phyloP scores from a whole-genome alignment of 495 filamentous ascomycete species.

The Lophium mytilinum region DNA sequence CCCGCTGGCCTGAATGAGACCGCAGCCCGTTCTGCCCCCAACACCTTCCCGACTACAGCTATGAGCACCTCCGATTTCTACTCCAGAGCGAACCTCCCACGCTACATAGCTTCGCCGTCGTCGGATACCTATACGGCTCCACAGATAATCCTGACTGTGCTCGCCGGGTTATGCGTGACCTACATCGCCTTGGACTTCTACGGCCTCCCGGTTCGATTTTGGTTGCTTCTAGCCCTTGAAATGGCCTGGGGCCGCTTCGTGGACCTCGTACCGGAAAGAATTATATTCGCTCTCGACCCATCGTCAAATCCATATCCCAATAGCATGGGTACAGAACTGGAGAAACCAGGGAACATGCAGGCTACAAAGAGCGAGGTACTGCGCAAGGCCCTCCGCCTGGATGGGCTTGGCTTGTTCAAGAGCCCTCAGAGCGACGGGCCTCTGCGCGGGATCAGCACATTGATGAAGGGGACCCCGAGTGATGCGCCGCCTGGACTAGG shows the following conservation, averaged over 20 bases:
- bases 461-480: slow-evolving; percentile 36
- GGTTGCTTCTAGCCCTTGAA: slow-evolving; percentile 3
- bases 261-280: slow-evolving; percentile 8
- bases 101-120: too few species aligned
- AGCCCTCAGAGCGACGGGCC: slow-evolving; percentile 41
- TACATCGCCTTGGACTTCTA: slow-evolving; percentile 8
- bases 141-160: not conserved
- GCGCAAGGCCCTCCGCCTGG: slow-evolving; percentile 57
- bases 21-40: not conserved
- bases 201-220: slow-evolving; percentile 18
- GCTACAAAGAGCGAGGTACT: slow-evolving; percentile 61
- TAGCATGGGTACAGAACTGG: slow-evolving; percentile 19
- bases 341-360: slow-evolving; percentile 30
- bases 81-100: slow-evolving; percentile 1
- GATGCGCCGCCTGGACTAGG: slow-evolving; percentile 65
- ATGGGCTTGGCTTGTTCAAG: slow-evolving; percentile 41
- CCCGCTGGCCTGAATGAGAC: slow-evolving; percentile 23
- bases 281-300: slow-evolving; percentile 5
- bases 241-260: slow-evolving; percentile 4
- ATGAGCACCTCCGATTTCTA: slow-evolving; percentile 7
- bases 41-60: not conserved
- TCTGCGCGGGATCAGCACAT: slow-evolving; percentile 38
- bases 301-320: not conserved
- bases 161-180: slow-evolving; percentile 4
- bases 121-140: not conserved